Base-by-base conservation (phyloP, 2,329 filamentous ascomycete species). In the Rasamsonia emersonii region DNA sequence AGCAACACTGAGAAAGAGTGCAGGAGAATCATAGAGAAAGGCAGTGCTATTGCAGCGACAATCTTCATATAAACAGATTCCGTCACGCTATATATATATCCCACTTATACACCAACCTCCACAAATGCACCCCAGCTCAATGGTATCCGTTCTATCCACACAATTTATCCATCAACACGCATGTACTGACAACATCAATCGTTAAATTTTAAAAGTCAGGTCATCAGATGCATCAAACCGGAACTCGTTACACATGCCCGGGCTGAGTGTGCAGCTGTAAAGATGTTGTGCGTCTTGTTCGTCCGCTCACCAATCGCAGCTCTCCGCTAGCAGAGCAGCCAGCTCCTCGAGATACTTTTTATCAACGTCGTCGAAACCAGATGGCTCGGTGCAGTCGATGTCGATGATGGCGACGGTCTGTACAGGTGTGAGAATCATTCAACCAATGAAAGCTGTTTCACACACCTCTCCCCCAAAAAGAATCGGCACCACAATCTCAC, bases 401-500 rank as follows among this genome's bases (percentile, higher is more conserved):
- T 68, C 65, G 30, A 68, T 65, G 34, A 68, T 61, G 10, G 61
- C 65, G 20, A 68, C 58, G 5, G 64, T 62, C 62, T 65, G 24
- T 15, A 18, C 14, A 9, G 9, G 13, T 24, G 3, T 4, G 14
- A 9, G 11, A 15, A 18, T 1, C 23, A 26, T 3, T 8, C 4
- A 15, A 17, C 14, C 9, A 15, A 9, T 10, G 14, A 4, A n/a
- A 17, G 5, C 8, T 18, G 18, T 19, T 11, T 8, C 9, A 40
- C 26, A 24, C 26, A 40, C 38, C 46, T 53, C 53, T 21, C 39
- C 46, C 25, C 38, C 37, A 16, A 45, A 40, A 30, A 64, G 26
- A 46, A 68, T 58, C 20, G 65, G 65, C 26, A 68, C 64, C 9
- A 68, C 65, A 45, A 69, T 64, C 49, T 69, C 65, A 51, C 65